Percentiles rank a stretch among this genome's conserved stretches.
phyloP scores from a whole-genome alignment of 2,329 filamentous ascomycete species.

The Aspergillus arachidicola region DNA sequence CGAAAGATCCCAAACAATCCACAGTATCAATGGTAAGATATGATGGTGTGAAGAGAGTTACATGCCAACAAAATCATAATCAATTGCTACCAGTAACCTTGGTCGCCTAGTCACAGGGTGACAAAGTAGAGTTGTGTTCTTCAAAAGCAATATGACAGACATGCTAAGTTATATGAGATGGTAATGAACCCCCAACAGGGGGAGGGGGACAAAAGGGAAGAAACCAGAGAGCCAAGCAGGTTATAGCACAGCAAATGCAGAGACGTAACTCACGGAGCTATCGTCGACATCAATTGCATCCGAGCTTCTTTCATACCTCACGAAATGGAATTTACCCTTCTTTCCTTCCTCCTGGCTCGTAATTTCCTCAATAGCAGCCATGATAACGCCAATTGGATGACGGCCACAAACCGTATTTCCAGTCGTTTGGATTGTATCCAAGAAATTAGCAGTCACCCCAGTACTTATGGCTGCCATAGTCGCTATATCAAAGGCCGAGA shows the following conservation, averaged over 20 bases:
- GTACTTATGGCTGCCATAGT: conserved; percentile 84
- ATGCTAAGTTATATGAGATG: background rate
- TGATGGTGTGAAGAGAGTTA: background rate
- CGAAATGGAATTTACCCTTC: conserved; percentile 69
- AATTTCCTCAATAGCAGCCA: conserved; percentile 80
- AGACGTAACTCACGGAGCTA: conserved; percentile 93
- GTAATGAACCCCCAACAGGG: background rate
- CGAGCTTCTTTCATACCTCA: conserved; percentile 85
- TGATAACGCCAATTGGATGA: conserved; percentile 89
- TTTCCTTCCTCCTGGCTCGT: conserved; percentile 42
- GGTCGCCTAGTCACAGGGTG: background rate
- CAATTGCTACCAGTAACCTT: background rate
- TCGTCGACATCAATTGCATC: conserved; percentile 68
- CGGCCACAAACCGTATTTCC: conserved; percentile 92
- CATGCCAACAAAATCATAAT: background rate
- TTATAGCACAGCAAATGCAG: conserved; percentile 79
- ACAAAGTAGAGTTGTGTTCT: background rate
- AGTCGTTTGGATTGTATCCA: conserved; percentile 69
- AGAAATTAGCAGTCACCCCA: conserved; percentile 71
- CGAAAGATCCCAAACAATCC: background rate
- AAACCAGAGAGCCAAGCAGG: background rate
- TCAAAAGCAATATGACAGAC: background rate
- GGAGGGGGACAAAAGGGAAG: background rate
- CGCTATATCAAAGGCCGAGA: conserved; percentile 74
- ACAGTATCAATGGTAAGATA: background rate